Base-by-base conservation (phyloP, 257 asterid species). In the Fraxinus americana region DNA sequence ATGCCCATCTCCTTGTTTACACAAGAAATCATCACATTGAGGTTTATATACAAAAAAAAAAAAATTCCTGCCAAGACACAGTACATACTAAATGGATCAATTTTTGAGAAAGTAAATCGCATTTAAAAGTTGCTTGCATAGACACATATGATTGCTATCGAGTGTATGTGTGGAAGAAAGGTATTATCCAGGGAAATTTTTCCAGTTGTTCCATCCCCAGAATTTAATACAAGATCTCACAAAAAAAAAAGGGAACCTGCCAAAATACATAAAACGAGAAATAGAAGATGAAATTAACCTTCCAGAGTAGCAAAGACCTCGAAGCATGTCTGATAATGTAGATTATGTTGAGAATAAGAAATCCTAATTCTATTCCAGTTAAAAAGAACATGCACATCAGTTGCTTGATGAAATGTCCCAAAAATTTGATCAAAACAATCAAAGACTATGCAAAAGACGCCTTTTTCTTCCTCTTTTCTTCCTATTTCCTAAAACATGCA, bases 231-330 rank as follows among this genome's bases (percentile, higher is more conserved):
- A 73, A 71, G 54, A 38, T 71, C 59, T 68, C 68, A 8, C 3
- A 11, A 41, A 41, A 9, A 9, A 74, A 25, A 70, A 29, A 25
- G 27, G 27, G 27, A 25, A 25, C 27, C 27, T 25, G 27, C 27
- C 27, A 25, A 25, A 25, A 25, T 25, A 52, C 69, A 38, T n/a
- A 45, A 73, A 39, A 36, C 16, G 75, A 70, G 66, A 12, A 35
- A 78, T 13, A 74, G 65, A 67, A 38, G 78, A 77, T 48, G 43
- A 57, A 41, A 54, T 32, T 68, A 73, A 94, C 98, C 97, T 94
- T 87, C 98, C 97, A 75, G 82, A 85, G 90, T 83, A 90, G 90
- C 98, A 92, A 76, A 94, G 85, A 77, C 98, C 93, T 76, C 98
- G 78, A 82, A 92, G 84, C 86, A 89, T 25, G 27, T 25, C 27